Base-by-base conservation (phyloP, 2,329 filamentous ascomycete species). In the Sporothrix humicola region DNA sequence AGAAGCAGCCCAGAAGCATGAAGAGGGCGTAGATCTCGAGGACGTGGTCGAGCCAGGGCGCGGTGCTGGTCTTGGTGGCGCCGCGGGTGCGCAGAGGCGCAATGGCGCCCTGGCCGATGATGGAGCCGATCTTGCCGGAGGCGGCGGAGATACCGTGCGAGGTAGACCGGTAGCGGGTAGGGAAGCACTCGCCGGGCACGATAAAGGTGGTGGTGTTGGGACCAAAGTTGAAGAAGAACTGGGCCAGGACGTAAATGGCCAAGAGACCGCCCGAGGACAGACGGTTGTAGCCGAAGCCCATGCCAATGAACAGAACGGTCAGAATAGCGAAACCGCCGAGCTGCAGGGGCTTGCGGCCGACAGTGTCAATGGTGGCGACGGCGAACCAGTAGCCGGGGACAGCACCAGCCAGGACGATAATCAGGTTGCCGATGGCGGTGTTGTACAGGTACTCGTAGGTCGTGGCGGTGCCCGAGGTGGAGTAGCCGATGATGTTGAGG, bases 361-460 rank as follows among this genome's bases (percentile, higher is more conserved):
- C 78, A 1, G 87, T 92, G 81, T 95, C 92, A 73, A 94, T 78
- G 37, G 80, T 81, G 58, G 89, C 89, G 6, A 94, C 92, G 0
- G 92, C 93, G 17, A 93, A 87, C 92, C 92, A 95, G n/a, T 95
- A 95, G 15, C 93, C 93, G 0, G 93, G 93, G 15, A 95, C 92
- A 66, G 93, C 91, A 73, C 92, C 93, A 3, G 93, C 92, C 74
- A 92, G 89, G 77, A 94, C 90, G 69, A 95, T 87, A 77, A 95
- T 93, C 77, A 95, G 83, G 83, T 95, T 94, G 10, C 93, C 93
- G 23, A 93, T 87, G 69, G 92, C 91, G 8, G 90, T 93, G 82
- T 92, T 93, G 84, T 90, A 90, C 75, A 94, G 86, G 79, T 85
- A 86, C 76, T 93, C 81, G 83, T 94, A 94, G 44, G 92, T 88